Percentiles rank a stretch among this genome's conserved stretches.
Conservation (phyloP, 78 protist species). For the Guillardia theta region DNA sequence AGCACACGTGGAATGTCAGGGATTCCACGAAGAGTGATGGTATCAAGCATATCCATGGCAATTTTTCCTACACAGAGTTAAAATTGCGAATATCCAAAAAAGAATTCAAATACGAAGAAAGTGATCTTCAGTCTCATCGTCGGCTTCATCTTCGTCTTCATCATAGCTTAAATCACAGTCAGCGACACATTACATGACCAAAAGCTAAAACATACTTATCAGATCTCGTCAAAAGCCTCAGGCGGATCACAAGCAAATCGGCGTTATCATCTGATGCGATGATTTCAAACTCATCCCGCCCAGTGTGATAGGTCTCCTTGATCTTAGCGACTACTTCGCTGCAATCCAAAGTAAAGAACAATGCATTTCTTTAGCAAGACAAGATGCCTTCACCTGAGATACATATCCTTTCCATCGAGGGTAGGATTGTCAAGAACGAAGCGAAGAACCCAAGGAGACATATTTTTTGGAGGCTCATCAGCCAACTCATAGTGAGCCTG, state of each 20-base stretch:
- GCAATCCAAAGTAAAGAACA: too few relatives aligned
- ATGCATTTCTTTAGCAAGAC: too few relatives aligned
- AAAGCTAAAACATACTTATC: too few relatives aligned
- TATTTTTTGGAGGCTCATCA: slow-evolving; percentile 47
- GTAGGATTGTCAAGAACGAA: not conserved
- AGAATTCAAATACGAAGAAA: too few relatives aligned
- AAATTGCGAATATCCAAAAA: too few relatives aligned
- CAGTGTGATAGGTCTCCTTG: not conserved
- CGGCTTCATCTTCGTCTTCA: not conserved
- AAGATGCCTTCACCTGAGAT: too few relatives aligned
- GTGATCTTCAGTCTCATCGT: slow-evolving; percentile 48
- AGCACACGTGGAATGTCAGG: slow-evolving; percentile 76
- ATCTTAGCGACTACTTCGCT: slow-evolving; percentile 71
- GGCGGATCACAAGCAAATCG: slow-evolving; percentile 19
- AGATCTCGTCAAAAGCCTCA: not conserved
- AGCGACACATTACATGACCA: too few relatives aligned
- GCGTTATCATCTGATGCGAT: slow-evolving; percentile 86
- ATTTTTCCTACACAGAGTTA: too few relatives aligned
- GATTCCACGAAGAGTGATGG: slow-evolving; percentile 80
- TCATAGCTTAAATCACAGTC: not conserved
- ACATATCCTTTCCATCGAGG: slow-evolving; percentile 71
- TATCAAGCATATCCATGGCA: slow-evolving; percentile 70
- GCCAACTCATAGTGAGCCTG: slow-evolving; percentile 68
- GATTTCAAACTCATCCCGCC: slow-evolving; percentile 55
- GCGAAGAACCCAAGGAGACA: slow-evolving; percentile 55